Percentiles rank a stretch among this genome's conserved stretches.
Evolutionary conservation across 805 yeast species (phyloP).

Genomic region (Wickerhamiella qilinensis): DNA sequence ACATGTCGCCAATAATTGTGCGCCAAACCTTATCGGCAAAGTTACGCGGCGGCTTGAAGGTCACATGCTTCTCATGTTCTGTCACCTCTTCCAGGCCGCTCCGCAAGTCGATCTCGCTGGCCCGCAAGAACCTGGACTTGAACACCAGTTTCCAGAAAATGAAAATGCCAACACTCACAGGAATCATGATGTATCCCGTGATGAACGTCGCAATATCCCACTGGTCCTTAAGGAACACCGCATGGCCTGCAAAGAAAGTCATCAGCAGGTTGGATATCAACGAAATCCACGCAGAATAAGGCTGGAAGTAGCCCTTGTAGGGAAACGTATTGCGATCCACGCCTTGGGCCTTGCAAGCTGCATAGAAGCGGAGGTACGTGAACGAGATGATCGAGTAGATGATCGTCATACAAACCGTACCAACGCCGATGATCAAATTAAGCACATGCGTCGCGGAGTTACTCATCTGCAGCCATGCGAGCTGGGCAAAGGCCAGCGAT

Average conservation of each 20-base stretch:
- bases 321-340: constrained; percentile 31
- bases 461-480: constrained; percentile 50
- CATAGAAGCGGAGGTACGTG: constrained; percentile 46
- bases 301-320: constrained; percentile 43
- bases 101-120: constrained; percentile 35
- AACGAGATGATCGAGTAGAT: constrained; percentile 42
- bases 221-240: constrained; percentile 47
- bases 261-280: constrained; percentile 30
- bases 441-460: constrained; percentile 45
- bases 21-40: constrained; percentile 34
- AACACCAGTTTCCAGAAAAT: constrained; percentile 36
- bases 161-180: constrained; percentile 34
- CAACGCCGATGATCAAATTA: constrained; percentile 55
- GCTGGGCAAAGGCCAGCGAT: constrained; percentile 37
- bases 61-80: constrained; percentile 30
- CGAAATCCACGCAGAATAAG: constrained; percentile 38
- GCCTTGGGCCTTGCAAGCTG: constrained; percentile 40
- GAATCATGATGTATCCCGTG: constrained; percentile 58
- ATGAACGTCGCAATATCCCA: constrained; percentile 51
- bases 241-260: constrained; percentile 52
- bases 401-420: constrained; percentile 52
- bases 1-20: neutral
- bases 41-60: constrained; percentile 26
- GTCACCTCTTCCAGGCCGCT: constrained; percentile 43
- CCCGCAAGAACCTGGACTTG: constrained; percentile 30